Conservation (phyloP, 2,329 filamentous ascomycete genomes). For the Diplodia corticola region DNA sequence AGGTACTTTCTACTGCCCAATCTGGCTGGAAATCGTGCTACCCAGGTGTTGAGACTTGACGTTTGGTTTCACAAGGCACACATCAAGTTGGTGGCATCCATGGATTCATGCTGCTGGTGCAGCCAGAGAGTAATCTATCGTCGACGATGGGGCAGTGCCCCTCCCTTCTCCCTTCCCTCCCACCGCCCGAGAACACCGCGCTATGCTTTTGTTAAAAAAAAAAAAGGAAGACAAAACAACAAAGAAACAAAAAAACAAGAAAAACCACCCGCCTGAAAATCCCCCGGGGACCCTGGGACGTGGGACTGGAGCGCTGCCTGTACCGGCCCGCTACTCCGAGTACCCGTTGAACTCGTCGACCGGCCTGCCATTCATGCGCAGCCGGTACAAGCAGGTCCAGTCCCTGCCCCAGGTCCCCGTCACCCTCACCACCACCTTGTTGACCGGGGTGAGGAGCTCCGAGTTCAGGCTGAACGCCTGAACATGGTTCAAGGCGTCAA, state of each 20-base stretch:
- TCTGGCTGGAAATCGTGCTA: neutral
- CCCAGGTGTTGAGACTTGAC: neutral
- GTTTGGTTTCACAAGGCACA: neutral
- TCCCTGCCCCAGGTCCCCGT: constrained; percentile 46
- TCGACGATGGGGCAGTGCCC: neutral
- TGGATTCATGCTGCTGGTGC: neutral
- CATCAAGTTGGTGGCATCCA: neutral
- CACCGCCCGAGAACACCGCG: constrained; percentile 1
- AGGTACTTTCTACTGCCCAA: neutral
- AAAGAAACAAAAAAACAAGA: neutral
- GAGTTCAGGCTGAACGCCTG: constrained; percentile 44
- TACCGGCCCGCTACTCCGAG: constrained; percentile 8
- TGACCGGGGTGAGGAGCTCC: constrained; percentile 29
- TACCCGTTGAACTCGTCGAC: neutral
- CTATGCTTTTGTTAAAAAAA: constrained; percentile 1
- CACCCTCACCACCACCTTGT: constrained; percentile 43
- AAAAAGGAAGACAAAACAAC: neutral
- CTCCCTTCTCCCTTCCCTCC: neutral
- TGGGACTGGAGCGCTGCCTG: neutral
- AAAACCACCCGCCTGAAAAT: neutral
- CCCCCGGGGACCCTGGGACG: neutral
- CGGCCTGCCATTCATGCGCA: constrained; percentile 44
- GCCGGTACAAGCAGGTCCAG: constrained; percentile 50
- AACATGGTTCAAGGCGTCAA: constrained; percentile 43
- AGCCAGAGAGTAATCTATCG: neutral